Percentiles rank a stretch among this genome's conserved stretches.
Conservation (phyloP, 1,139 yeast species). For the Pichia terricola region DNA sequence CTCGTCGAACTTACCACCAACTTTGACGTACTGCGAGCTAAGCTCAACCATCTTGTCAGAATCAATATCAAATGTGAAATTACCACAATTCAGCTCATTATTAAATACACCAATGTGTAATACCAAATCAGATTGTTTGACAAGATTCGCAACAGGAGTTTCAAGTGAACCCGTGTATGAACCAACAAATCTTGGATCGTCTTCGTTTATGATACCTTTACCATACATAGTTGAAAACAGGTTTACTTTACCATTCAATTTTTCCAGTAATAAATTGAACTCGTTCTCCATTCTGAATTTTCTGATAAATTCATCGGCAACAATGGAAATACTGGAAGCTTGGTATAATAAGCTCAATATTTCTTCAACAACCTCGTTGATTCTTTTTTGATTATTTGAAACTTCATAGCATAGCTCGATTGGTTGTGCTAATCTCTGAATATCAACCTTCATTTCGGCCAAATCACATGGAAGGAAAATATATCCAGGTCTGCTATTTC, state of each 20-base stretch:
- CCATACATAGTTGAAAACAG: slow-evolving; percentile 39
- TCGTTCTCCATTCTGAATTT: slow-evolving; percentile 38
- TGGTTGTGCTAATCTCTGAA: slow-evolving; percentile 25
- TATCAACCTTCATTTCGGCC: slow-evolving; percentile 41
- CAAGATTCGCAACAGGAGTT: slow-evolving; percentile 28
- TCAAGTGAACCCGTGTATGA: slow-evolving; percentile 46
- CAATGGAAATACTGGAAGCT: slow-evolving; percentile 47
- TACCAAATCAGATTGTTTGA: slow-evolving; percentile 38
- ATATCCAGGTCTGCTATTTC: slow-evolving; percentile 67
- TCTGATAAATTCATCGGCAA: slow-evolving; percentile 55
- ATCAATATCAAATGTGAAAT: slow-evolving; percentile 13
- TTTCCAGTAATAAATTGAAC: slow-evolving; percentile 36
- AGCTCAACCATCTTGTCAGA: slow-evolving; percentile 13
- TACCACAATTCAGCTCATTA: slow-evolving; percentile 44
- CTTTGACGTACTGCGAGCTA: slow-evolving; percentile 31
- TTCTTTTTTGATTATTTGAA: slow-evolving; percentile 21
- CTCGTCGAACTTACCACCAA: slow-evolving; percentile 28
- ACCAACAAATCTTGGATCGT: slow-evolving; percentile 50
- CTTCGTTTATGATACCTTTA: slow-evolving; percentile 54
- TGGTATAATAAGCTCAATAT: slow-evolving; percentile 44
- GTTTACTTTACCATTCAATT: slow-evolving; percentile 31
- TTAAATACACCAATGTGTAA: slow-evolving; percentile 41
- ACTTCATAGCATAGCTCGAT: slow-evolving; percentile 15
- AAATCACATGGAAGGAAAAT: slow-evolving; percentile 67
- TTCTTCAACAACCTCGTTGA: slow-evolving; percentile 30